These are phyloP conservation scores for Massarina eburnea DNA, from an alignment of 2,329 filamentous ascomycete genomes.

Conservation along the genomic window DNA sequence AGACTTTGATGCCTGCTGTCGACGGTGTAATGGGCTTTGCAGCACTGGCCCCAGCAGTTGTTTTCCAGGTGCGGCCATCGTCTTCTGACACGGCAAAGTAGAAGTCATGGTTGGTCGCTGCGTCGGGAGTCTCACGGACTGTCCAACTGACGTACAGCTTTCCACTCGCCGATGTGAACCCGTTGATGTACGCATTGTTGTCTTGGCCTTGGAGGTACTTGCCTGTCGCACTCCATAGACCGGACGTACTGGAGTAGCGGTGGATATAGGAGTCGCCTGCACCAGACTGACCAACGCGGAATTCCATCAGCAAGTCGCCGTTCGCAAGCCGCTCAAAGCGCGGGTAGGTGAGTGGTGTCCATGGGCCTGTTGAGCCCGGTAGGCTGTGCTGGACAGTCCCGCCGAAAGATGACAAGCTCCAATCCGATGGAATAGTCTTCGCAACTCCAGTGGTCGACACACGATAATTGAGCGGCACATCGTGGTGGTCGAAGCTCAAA, in stretches of 20 bases:
- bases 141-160: constrained; percentile 54
- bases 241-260: constrained; percentile 43
- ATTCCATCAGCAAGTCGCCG: constrained; percentile 50
- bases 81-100: constrained; percentile 54
- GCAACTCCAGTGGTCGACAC: constrained; percentile 34
- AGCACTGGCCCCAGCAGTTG: constrained; percentile 41
- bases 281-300: constrained; percentile 55
- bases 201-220: constrained; percentile 48
- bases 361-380: constrained; percentile 34
- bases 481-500: constrained; percentile 56
- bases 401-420: constrained; percentile 32
- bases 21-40: constrained; percentile 47
- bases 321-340: constrained; percentile 48
- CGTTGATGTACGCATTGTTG: constrained; percentile 58
- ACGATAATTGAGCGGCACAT: constrained; percentile 40
- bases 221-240: constrained; percentile 45
- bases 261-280: constrained; percentile 54
- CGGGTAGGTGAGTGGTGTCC: constrained; percentile 51
- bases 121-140: constrained; percentile 52
- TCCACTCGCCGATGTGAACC: constrained; percentile 42
- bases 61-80: constrained; percentile 48
- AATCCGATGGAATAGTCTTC: constrained; percentile 28
- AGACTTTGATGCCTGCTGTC: constrained; percentile 47
- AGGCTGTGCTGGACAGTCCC: constrained; percentile 31
- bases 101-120: constrained; percentile 54